phyloP scores from a whole-genome alignment of 2,329 filamentous ascomycete genomes.

The Mycosphaerella arachidis region DNA sequence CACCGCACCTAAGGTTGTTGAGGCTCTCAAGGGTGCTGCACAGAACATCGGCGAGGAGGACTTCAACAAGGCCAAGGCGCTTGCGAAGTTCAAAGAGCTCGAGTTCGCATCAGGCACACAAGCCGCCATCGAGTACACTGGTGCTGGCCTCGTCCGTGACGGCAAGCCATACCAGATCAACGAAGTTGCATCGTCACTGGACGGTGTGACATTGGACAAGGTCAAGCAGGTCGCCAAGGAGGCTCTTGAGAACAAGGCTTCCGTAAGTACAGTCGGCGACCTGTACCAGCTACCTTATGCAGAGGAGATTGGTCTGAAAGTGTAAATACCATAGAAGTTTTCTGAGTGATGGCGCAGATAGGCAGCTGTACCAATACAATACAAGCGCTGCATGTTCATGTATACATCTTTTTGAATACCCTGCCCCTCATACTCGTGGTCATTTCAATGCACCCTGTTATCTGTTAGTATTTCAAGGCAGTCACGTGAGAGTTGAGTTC shows the following conservation, averaged over 20 bases:
- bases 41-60: constrained; percentile 71
- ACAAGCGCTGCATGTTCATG: constrained; percentile 14
- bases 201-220: constrained; percentile 75
- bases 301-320: constrained; percentile 87
- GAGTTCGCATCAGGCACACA: constrained; percentile 74
- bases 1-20: constrained; percentile 71
- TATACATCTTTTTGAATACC: neutral
- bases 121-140: constrained; percentile 75
- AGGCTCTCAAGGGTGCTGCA: constrained; percentile 75
- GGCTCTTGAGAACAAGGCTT: constrained; percentile 81
- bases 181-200: constrained; percentile 71
- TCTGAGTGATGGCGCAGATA: constrained; percentile 27
- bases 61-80: constrained; percentile 83
- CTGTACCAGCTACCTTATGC: constrained; percentile 86
- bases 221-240: constrained; percentile 88
- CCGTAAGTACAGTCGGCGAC: constrained; percentile 85
- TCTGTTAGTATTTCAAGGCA: neutral
- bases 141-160: constrained; percentile 74
- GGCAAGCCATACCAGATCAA: constrained; percentile 80
- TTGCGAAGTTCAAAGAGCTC: constrained; percentile 88
- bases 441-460: neutral
- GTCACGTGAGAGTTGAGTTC: neutral
- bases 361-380: constrained; percentile 32
- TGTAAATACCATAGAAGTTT: constrained; percentile 59
- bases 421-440: neutral